Evolutionary conservation across 2,329 filamentous ascomycete genomes (phyloP), one percentile per base, ranked within the genome.

Genomic region (Aureobasidium sp.): DNA sequence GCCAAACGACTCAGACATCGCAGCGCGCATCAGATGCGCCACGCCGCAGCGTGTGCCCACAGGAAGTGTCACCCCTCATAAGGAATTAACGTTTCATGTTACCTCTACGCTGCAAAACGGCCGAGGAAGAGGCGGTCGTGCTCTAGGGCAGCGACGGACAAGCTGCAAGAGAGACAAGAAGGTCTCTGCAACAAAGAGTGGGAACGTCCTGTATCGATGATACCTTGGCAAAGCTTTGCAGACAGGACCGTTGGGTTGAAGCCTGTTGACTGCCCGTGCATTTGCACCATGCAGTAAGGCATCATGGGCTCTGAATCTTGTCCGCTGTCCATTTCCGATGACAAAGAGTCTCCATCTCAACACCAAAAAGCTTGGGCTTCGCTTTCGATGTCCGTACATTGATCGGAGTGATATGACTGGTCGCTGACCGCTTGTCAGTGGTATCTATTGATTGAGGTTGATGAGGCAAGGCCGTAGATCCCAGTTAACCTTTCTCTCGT

Each of bases 121-220:
- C 54, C 54, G 54, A 58, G 42, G 34, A 37, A 48, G 42, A 47
- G 5, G 54, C 42, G 54, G 42, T 44, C 21, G 42, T 58, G 32
- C 30, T 27, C 42, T 58, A 30, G 32, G 32, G 32, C 27, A 11
- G 39, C 42, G 16, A 42, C 42, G 32, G 42, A 29, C 29, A 47
- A 47, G 15, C 29, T 58, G 54, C 54, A 58, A 58, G 42, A 58
- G 42, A 58, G 54, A 58, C 42, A 34, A 58, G 21, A 48, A 37
- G 32, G 42, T 15, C 42, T 36, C 15, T 39, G 30, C 42, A n/a
- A 21, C 34, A 13, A 27, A 27, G 4, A 6, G 21, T 13, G 10
- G 54, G 37, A 57, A 47, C 32, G n/a, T 58, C 15, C 34, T 37
- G 41, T 58, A 34, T 58, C 54, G 16, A 58, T 7, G 16, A 58